Evolutionary conservation across 2,329 filamentous ascomycete genomes (phyloP), one percentile per base, ranked within the genome.

Genomic region (Tolypocladium endophyticum): DNA sequence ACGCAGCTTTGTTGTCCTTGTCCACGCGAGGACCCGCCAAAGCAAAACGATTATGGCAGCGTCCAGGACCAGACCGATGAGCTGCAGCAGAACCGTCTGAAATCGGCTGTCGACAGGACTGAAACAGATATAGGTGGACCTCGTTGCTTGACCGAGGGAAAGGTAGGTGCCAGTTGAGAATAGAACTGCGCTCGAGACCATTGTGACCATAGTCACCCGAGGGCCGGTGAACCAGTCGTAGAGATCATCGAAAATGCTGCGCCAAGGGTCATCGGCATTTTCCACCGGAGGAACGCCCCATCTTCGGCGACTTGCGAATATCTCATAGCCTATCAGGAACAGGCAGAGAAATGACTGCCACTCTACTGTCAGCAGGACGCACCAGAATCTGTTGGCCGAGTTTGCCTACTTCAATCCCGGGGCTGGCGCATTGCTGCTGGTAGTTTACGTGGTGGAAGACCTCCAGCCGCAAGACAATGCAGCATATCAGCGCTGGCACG

Each of bases 121-220:
- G 23, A 81, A 78, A 64, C 82, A 85, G 59, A 82, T 76, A 60
- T 79, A 82, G 0, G 79, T 81, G 16, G 81, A 83, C n/a, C 66
- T 70, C 23, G 68, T 65, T 3, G 71, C 70, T n/a, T 74, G 72
- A 18, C 71, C 70, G 2, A 73, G 65, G 20, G 75, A 70, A 2
- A 76, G 66, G 59, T 73, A 80, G 3, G 77, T 74, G 3, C 79
- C 79, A 4, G 71, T 71, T 14, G 74, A 72, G 47, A 83, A 70
- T n/a, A 77, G 60, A 23, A 74, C 7, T 6, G 71, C 70, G 53
- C 73, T 72, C 25, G 72, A 55, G 2, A 77, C 63, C 23, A 76
- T 68, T 52, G 72, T 70, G 4, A 74, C 65, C 60, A 74, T 66
- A 41, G 66, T 64, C 28, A 73, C 69, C 12, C 73, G 71, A 0